Evolutionary conservation across 345 rosid genomes (phyloP).

Genomic region (Dipteronia sinensis): DNA sequence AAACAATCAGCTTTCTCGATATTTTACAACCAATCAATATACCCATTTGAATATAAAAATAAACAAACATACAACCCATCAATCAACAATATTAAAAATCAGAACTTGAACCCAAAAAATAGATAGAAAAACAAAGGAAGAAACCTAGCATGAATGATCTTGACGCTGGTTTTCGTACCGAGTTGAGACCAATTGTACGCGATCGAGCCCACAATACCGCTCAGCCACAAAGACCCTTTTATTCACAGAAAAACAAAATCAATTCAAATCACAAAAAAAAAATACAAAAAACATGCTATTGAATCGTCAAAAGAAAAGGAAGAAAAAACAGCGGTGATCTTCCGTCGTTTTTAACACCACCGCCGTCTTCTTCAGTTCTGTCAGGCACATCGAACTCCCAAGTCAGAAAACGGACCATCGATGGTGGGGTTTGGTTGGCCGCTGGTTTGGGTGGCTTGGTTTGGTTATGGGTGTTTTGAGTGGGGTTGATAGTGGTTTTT

Average conservation of each 20-base stretch:
- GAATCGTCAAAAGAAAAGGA: not conserved
- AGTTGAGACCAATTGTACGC: conserved; percentile 98
- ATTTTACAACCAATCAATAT: not conserved
- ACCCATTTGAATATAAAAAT: not conserved
- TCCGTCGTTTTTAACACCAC: too few species aligned
- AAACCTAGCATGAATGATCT: conserved; percentile 89
- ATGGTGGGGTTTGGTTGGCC: too few species aligned
- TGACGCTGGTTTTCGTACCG: conserved; percentile 92
- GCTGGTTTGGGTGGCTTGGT: too few species aligned
- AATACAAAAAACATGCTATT: not conserved
- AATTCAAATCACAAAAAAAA: not conserved
- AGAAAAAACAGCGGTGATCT: too few species aligned
- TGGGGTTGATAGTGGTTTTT: too few species aligned
- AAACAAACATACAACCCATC: not conserved
- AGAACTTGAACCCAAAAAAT: not conserved
- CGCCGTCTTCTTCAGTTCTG: too few species aligned
- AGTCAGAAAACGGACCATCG: too few species aligned
- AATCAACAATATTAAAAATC: not conserved
- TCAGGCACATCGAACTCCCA: too few species aligned
- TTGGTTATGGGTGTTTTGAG: too few species aligned
- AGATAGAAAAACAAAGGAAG: not conserved
- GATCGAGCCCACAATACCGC: conserved; percentile 81
- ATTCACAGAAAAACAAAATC: not conserved
- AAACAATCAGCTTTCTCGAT: not conserved
- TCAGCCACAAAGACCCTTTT: conserved; percentile 84